phyloP scores from a whole-genome alignment of 1,284 basidiomycete genomes.

The Hemileia vastatrix region DNA sequence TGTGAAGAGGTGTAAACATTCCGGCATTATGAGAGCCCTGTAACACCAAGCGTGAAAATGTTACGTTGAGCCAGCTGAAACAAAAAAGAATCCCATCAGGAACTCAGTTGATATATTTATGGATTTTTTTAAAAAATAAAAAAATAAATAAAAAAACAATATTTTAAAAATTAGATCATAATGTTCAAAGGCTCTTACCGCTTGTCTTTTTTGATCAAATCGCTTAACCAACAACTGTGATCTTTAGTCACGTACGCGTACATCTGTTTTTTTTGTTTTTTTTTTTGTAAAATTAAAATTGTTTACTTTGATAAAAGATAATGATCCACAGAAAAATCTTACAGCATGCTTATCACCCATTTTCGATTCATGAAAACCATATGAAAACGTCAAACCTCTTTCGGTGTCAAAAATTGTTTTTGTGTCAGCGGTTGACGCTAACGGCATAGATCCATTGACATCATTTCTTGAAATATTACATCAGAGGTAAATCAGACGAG shows the following conservation, averaged over 20 bases:
- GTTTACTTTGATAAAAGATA: no score
- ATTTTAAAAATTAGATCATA: not conserved
- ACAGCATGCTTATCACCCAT: slow-evolving; percentile 16
- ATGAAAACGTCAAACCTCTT: slow-evolving; percentile 1
- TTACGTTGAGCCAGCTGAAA: slow-evolving; percentile 5
- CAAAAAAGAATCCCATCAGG: not conserved
- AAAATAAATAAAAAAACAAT: not conserved
- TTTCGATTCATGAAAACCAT: slow-evolving; percentile 17
- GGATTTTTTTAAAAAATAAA: not conserved
- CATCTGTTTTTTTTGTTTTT: slow-evolving; percentile 4
- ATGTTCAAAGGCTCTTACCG: not conserved
- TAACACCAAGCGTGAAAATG: slow-evolving; percentile 12
- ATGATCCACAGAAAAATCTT: not conserved
- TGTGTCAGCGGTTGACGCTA: slow-evolving; percentile 12
- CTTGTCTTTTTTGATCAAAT: slow-evolving; percentile 5
- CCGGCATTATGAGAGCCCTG: slow-evolving; percentile 16
- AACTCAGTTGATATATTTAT: not conserved
- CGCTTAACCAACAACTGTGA: slow-evolving; percentile 13
- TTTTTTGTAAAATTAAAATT: no score
- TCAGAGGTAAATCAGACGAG: no score
- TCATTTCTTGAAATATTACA: not conserved
- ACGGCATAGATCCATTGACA: not conserved
- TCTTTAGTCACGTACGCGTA: slow-evolving; percentile 13
- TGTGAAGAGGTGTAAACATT: slow-evolving; percentile 11
- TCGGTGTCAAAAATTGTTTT: slow-evolving; percentile 11